Evolutionary conservation across 441 rosid species (phyloP).

Genomic region (Manihot esculenta): DNA sequence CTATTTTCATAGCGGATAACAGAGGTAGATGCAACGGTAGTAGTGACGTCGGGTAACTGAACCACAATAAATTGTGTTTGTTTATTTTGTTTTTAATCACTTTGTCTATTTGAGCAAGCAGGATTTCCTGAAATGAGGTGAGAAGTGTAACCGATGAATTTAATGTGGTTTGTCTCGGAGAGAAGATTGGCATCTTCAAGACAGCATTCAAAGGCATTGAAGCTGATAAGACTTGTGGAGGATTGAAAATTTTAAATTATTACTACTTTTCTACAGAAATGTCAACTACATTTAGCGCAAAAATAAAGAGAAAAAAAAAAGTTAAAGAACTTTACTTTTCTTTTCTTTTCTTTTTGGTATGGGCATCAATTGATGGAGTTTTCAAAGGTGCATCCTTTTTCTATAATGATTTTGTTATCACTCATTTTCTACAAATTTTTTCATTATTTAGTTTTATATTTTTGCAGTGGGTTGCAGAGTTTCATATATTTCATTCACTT

Average conservation of each 20-base stretch:
- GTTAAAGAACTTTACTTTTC: background rate
- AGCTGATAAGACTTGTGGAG: background rate
- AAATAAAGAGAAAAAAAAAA: background rate
- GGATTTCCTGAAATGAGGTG: slow-evolving; percentile 8
- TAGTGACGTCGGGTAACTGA: background rate
- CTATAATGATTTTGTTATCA: too few species aligned
- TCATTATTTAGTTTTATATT: too few species aligned
- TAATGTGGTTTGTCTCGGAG: background rate
- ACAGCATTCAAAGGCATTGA: background rate
- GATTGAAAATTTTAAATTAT: background rate
- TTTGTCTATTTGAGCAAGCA: background rate
- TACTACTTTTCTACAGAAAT: background rate
- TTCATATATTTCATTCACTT: too few species aligned
- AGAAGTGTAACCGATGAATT: slow-evolving; percentile 14
- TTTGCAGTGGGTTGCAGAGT: too few species aligned
- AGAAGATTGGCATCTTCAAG: background rate
- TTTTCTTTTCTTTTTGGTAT: background rate
- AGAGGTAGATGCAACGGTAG: too few species aligned
- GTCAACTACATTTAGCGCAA: background rate
- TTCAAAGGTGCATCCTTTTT: too few species aligned
- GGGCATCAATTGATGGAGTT: background rate
- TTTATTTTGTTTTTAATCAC: background rate
- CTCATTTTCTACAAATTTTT: too few species aligned
- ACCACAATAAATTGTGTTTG: background rate
- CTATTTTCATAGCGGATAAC: too few species aligned